Evolutionary conservation across 2,329 filamentous ascomycete genomes (phyloP).

Genomic region (Drechslerella dactyloides): DNA sequence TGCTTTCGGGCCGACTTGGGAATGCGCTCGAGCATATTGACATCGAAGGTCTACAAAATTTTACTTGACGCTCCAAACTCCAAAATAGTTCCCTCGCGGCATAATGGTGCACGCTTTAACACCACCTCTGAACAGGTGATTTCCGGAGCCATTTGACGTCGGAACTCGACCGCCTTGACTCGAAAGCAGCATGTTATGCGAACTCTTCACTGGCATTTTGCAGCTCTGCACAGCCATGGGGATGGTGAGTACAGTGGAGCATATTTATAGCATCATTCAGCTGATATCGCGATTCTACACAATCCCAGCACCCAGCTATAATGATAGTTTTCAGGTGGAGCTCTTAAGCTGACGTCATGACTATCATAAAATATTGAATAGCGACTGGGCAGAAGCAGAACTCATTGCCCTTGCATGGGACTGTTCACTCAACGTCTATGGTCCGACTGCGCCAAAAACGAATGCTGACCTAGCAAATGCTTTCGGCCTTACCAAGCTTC

Average conservation of each 20-base stretch:
- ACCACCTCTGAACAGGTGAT: not conserved
- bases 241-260: not conserved
- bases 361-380: not conserved
- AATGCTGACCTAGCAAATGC: not conserved
- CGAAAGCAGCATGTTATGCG: conserved; percentile 3
- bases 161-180: conserved; percentile 9
- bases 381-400: not conserved
- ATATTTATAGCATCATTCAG: too few relatives aligned
- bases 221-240: not conserved
- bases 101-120: conserved; percentile 1
- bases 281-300: too few relatives aligned
- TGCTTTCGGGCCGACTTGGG: not conserved
- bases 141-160: conserved; percentile 3
- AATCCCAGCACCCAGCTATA: too few relatives aligned
- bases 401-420: conserved; percentile 2
- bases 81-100: not conserved
- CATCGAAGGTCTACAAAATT: not conserved
- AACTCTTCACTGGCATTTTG: conserved; percentile 6
- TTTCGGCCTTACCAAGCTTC: not conserved
- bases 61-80: not conserved
- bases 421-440: conserved; percentile 1
- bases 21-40: not conserved
- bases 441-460: not conserved
- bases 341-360: too few relatives aligned
- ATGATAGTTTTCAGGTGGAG: too few relatives aligned